Evolutionary conservation across 495 filamentous ascomycete species (phyloP).

Genomic region (Amniculicola lignicola): DNA sequence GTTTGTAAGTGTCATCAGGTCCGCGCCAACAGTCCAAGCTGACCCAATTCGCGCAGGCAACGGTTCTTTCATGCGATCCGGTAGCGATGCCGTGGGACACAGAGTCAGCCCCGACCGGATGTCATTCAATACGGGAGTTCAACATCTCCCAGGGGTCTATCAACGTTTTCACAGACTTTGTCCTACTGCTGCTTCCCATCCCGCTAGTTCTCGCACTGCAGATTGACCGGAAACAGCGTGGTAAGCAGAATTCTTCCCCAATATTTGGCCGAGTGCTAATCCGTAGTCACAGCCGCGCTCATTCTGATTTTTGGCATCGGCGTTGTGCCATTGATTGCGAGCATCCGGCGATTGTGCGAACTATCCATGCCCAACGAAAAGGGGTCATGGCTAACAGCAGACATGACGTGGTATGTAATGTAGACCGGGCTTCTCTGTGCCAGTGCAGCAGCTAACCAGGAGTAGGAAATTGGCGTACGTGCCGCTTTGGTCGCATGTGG

Average conservation of each 20-base stretch:
- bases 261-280: background rate
- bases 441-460: background rate
- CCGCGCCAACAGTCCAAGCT: no score
- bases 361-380: conserved; percentile 4
- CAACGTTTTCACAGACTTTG: conserved; percentile 9
- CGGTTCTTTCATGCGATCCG: no score
- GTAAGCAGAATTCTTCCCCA: background rate
- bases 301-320: conserved; percentile 13
- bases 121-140: background rate
- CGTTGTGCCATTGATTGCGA: conserved; percentile 3
- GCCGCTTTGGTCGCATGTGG: conserved; percentile 13
- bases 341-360: conserved; percentile 5
- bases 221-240: conserved; percentile 7
- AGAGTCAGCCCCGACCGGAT: no score
- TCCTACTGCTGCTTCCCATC: conserved; percentile 10
- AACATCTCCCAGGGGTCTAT: conserved; percentile 8
- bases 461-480: conserved; percentile 17
- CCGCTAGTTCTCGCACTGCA: conserved; percentile 4
- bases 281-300: conserved; percentile 7
- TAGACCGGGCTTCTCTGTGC: background rate
- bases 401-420: conserved; percentile 16
- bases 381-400: conserved; percentile 4
- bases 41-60: no score
- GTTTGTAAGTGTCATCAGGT: no score
- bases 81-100: no score